phyloP scores from a whole-genome alignment of 306 rosid species.

The Glycyrrhiza uralensis region DNA sequence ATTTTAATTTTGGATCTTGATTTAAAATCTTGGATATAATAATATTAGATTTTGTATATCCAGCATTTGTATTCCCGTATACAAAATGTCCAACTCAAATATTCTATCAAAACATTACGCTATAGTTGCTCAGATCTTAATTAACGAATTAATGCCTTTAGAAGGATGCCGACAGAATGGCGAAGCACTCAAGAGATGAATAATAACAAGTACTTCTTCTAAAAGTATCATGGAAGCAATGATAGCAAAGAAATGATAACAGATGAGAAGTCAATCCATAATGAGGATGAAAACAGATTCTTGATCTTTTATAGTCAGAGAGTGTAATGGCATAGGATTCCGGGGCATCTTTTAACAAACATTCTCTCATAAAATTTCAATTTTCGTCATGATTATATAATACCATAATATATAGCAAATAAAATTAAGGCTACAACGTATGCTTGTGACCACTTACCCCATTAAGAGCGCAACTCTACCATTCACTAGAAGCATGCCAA shows the following conservation, averaged over 20 bases:
- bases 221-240: constrained; percentile 56
- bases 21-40: no score
- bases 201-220: constrained; percentile 34
- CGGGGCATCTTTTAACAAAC: constrained; percentile 43
- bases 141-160: neutral
- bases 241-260: constrained; percentile 46
- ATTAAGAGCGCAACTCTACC: constrained; percentile 20
- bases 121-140: neutral
- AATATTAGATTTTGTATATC: no score
- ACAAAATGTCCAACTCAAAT: neutral
- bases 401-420: constrained; percentile 20
- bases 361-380: constrained; percentile 40
- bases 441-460: constrained; percentile 20
- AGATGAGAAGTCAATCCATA: constrained; percentile 55
- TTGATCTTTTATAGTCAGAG: constrained; percentile 33
- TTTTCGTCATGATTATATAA: constrained; percentile 50
- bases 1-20: no score
- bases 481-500: constrained; percentile 37
- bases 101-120: no score
- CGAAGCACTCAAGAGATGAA: constrained; percentile 36
- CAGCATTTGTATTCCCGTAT: neutral
- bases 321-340: constrained; percentile 60
- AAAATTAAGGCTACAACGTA: constrained; percentile 28
- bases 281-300: constrained; percentile 48
- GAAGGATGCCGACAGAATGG: constrained; percentile 42